Conservation (phyloP, 2,329 filamentous ascomycete species). For the Curvularia eragrostidis region DNA sequence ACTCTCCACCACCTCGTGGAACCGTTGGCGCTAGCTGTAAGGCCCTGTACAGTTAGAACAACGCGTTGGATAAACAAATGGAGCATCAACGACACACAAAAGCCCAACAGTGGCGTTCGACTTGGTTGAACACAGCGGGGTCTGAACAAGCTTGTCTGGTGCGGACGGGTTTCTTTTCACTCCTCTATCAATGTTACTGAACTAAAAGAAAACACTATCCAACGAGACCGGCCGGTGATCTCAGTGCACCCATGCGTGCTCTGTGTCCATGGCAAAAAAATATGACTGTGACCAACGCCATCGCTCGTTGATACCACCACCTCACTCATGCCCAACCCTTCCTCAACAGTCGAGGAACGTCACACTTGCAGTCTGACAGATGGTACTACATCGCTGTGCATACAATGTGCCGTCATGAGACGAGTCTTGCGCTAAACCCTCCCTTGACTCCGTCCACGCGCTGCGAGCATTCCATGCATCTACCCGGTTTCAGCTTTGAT, state of each 20-base stretch:
- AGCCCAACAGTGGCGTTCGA: conserved; percentile 4
- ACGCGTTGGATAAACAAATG: conserved; percentile 10
- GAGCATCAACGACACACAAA: conserved; percentile 4
- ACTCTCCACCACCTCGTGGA: conserved; percentile 12
- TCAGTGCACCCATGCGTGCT: neutral
- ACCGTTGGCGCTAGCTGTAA: conserved; percentile 8
- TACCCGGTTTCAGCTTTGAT: neutral
- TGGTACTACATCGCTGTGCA: neutral
- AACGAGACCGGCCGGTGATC: neutral
- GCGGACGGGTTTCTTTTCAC: neutral
- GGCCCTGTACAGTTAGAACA: neutral
- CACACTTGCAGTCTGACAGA: conserved; percentile 15
- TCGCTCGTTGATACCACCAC: neutral
- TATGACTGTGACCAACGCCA: conserved; percentile 1
- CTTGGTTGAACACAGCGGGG: neutral
- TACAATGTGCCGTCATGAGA: neutral
- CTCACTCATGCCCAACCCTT: neutral
- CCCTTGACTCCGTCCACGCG: neutral
- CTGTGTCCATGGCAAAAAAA: neutral
- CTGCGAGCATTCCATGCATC: neutral
- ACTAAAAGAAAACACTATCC: neutral
- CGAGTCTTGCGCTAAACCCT: neutral
- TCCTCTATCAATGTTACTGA: neutral
- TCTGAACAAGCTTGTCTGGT: neutral
- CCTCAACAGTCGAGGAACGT: conserved; percentile 6